Evolutionary conservation across 345 rosid species (phyloP).

Genomic region (Brassica napus): Da-Ae NC_063446.1:26627001-26627500

Average conservation of each 20-base stretch:
- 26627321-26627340: conserved; percentile 82
- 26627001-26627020: too few relatives aligned
- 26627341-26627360: conserved; percentile 73
- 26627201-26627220: conserved; percentile 61
- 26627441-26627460: conserved; percentile 57
- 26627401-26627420: conserved; percentile 60
- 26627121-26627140: too few relatives aligned
- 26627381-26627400: conserved; percentile 60
- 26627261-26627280: conserved; percentile 63
- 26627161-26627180: background rate
- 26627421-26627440: conserved; percentile 50
- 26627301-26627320: conserved; percentile 83
- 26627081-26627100: too few relatives aligned
- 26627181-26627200: background rate
- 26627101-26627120: too few relatives aligned
- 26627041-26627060: too few relatives aligned
- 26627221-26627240: conserved; percentile 81
- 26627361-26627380: conserved; percentile 53
- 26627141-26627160: too few relatives aligned
- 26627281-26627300: conserved; percentile 74
- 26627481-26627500: conserved; percentile 81
- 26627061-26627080: too few relatives aligned
- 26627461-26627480: conserved; percentile 73
- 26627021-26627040: too few relatives aligned
- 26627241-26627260: conserved; percentile 88